Base-by-base conservation (phyloP, 305 asterid species). In the Salvia sclarea region DNA sequence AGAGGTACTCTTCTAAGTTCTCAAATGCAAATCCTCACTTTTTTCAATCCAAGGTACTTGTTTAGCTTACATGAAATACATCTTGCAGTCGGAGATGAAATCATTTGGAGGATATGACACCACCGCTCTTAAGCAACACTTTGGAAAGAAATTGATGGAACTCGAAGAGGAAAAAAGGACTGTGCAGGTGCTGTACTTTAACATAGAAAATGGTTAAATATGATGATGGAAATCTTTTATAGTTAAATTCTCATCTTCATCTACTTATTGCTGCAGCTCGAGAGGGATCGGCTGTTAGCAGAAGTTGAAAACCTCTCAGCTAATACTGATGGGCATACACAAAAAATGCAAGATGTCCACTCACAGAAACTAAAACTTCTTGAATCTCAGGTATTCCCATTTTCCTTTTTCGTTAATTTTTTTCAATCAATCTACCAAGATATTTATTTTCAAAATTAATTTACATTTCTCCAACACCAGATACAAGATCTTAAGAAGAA, bases 401-500 rank as follows among this genome's bases (percentile, higher is more conserved):
- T 28, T 35, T 25, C 40, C 58, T 10, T 31, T 49, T 31, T 47
- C 30, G 16, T 7, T 25, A 65, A 18, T 37, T 31, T 35, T 0
- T 70, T 63, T 14, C 60, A n/a, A 37, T 73, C 11, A 16, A 20
- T 62, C 63, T 60, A 28, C 57, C 59, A 41, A 44, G 21, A 31
- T n/a, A n/a, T 57, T 64, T 63, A 62, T 72, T 21, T 16, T 38
- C 49, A 18, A 47, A 69, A n/a, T 21, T 47, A 3, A 22, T 14
- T 65, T 66, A 18, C 31, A n/a, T 12, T 70, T 28, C 61, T 31
- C 67, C 31, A 35, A 31, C 16, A 54, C 53, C 85, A 95, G 99
- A 95, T 95, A 79, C 99, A 88, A 84, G 98, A 92, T 64, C 95
- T 95, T 71, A 92, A 86, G 85, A 95, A 92, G 92, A 95, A 92